phyloP scores from a whole-genome alignment of 306 rosid genomes.

The Cyamopsis tetragonoloba region DNA sequence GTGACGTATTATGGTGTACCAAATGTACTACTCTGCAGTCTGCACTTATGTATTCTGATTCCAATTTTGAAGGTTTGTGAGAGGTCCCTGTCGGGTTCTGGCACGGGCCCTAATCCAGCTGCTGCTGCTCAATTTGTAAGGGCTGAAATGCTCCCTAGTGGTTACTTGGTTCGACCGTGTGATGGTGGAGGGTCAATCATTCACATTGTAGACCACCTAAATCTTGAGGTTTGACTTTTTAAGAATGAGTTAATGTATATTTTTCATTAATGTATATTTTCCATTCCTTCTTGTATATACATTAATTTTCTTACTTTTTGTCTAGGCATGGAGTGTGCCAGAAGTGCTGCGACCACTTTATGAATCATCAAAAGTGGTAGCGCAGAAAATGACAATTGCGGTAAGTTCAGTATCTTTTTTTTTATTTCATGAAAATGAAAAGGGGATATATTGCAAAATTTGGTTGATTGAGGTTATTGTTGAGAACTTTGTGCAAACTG shows the following conservation, averaged over 20 bases:
- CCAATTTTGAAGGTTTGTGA: constrained; percentile 67
- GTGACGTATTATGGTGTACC: background rate
- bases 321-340: constrained; percentile 94
- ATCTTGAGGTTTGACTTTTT: constrained; percentile 71
- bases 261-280: too few species aligned
- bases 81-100: constrained; percentile 95
- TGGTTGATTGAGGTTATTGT: background rate
- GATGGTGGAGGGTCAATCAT: constrained; percentile 99
- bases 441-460: background rate
- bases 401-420: constrained; percentile 50
- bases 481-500: background rate
- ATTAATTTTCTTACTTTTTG: constrained; percentile 10
- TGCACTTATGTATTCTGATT: constrained; percentile 12
- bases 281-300: background rate
- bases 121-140: constrained; percentile 84
- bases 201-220: constrained; percentile 93
- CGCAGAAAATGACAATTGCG: constrained; percentile 91
- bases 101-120: constrained; percentile 75
- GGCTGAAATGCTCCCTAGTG: constrained; percentile 89
- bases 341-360: constrained; percentile 95
- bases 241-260: background rate
- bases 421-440: background rate
- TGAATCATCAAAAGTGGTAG: constrained; percentile 88
- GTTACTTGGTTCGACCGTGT: constrained; percentile 91
- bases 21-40: too few species aligned